Percentiles rank a stretch among this genome's conserved stretches.
These are phyloP conservation scores for Pythium aquatile DNA, from an alignment of 352 stramenopile species.

Conservation along the genomic window DNA sequence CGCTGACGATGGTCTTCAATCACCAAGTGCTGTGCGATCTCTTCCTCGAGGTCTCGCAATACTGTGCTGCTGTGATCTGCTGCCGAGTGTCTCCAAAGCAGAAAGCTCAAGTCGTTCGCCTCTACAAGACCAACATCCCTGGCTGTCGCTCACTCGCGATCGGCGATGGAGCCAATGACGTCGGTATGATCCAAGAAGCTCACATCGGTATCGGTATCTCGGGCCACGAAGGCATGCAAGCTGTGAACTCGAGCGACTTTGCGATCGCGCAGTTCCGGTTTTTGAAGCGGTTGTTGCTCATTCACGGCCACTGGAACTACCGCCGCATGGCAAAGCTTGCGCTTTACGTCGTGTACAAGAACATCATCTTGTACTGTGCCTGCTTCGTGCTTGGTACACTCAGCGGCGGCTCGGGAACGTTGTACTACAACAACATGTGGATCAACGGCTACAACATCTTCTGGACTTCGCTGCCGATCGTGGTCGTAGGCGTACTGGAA, in stretches of 20 bases:
- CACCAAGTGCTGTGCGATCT: conserved; percentile 68
- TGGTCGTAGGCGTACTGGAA: conserved; percentile 73
- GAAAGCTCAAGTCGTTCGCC: conserved; percentile 87
- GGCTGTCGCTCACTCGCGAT: conserved; percentile 93
- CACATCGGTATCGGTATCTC: conserved; percentile 98
- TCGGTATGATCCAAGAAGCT: conserved; percentile 99
- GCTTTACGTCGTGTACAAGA: conserved; percentile 99
- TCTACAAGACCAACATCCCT: conserved; percentile 85
- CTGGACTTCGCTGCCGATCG: conserved; percentile 93
- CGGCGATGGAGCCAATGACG: conserved; percentile 98
- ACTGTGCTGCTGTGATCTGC: conserved; percentile 87
- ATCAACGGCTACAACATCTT: conserved; percentile 97
- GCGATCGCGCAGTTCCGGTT: conserved; percentile 98
- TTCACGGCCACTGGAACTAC: conserved; percentile 99
- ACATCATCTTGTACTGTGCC: conserved; percentile 89
- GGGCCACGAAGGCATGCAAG: conserved; percentile 98
- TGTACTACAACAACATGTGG: conserved; percentile 91
- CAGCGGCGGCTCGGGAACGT: conserved; percentile 68
- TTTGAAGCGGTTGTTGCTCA: conserved; percentile 94
- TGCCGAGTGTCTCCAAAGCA: conserved; percentile 92
- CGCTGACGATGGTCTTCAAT: conserved; percentile 75
- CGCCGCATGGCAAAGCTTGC: conserved; percentile 94
- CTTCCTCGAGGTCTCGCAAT: conserved; percentile 84
- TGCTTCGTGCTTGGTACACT: conserved; percentile 88
- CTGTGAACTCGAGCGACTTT: conserved; percentile 98